These are phyloP conservation scores for Penicillium sp. DNA, from an alignment of 2,329 filamentous ascomycete genomes.

Conservation along the genomic window DNA sequence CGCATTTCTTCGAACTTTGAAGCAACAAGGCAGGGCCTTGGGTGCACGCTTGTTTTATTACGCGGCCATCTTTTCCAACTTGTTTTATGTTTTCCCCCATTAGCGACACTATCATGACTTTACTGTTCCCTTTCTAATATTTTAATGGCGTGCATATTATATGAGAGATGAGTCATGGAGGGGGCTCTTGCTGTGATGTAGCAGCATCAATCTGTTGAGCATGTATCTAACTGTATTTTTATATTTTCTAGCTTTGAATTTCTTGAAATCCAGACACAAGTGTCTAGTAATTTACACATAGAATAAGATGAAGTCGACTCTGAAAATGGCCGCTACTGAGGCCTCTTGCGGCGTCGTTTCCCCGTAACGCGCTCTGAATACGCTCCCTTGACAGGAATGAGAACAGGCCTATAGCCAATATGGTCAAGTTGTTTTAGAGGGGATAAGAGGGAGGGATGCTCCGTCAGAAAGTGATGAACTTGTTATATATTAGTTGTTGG, in stretches of 20 bases:
- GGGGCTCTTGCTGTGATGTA: neutral
- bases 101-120: neutral
- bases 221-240: neutral
- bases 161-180: neutral
- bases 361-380: too few relatives aligned
- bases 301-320: too few relatives aligned
- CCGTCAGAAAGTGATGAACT: conserved; percentile 25
- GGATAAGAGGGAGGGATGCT: too few relatives aligned
- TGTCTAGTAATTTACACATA: neutral
- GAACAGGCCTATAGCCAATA: too few relatives aligned
- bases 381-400: too few relatives aligned
- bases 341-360: too few relatives aligned
- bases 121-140: conserved; percentile 3
- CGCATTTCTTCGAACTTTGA: neutral
- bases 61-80: neutral
- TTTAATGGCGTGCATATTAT: conserved; percentile 3
- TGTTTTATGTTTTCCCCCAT: neutral
- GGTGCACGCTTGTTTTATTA: neutral
- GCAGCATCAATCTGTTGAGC: neutral
- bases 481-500: conserved; percentile 48
- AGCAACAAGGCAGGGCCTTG: neutral
- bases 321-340: too few relatives aligned
- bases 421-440: too few relatives aligned
- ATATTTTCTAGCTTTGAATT: neutral
- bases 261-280: neutral